Evolutionary conservation across 441 rosid species (phyloP).

Genomic region (Erodium texanum): DNA sequence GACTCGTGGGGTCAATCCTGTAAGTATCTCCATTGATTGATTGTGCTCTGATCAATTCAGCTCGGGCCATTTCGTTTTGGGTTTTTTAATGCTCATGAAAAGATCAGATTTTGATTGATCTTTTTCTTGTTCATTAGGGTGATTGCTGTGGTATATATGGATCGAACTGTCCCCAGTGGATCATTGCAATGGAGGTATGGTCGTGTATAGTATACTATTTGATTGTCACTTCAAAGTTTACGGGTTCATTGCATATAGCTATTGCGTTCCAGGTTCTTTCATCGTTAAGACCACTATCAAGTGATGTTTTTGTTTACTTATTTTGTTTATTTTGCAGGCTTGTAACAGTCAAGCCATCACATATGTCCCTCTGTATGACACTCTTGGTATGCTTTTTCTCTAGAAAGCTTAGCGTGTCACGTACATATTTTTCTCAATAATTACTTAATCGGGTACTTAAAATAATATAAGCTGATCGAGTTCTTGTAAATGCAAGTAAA

Average conservation of each 20-base stretch:
- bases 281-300: background rate
- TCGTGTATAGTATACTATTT: background rate
- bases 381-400: constrained; percentile 47
- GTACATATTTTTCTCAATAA: background rate
- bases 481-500: constrained; percentile 1
- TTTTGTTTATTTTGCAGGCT: constrained; percentile 38
- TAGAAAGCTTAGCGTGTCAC: background rate
- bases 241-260: too few relatives aligned
- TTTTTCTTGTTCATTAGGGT: constrained; percentile 32
- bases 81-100: too few relatives aligned
- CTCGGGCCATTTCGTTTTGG: too few relatives aligned
- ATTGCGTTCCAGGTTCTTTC: background rate
- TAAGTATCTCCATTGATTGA: constrained; percentile 20
- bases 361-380: constrained; percentile 79
- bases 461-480: background rate
- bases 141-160: constrained; percentile 83
- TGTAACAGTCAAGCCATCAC: constrained; percentile 67
- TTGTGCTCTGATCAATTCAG: background rate
- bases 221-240: background rate
- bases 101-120: background rate
- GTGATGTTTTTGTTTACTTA: background rate
- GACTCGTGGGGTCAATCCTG: constrained; percentile 56
- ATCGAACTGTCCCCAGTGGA: constrained; percentile 75
- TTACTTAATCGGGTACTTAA: too few relatives aligned
- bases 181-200: constrained; percentile 69